phyloP scores from a whole-genome alignment of 805 yeast genomes.

The Vanderwaltozyma polyspora region DNA sequence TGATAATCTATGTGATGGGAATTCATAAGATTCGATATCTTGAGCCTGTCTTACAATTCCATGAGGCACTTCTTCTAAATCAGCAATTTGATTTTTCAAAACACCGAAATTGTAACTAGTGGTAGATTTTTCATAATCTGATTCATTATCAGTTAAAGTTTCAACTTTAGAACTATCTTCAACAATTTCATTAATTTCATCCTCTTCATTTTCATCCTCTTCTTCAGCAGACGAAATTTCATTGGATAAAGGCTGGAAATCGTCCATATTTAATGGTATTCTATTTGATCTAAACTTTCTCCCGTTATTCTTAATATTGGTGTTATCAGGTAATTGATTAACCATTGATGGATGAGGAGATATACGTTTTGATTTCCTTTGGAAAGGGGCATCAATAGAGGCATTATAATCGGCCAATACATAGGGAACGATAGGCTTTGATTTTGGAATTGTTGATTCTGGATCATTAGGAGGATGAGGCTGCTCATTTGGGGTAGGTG shows the following conservation, averaged over 20 bases:
- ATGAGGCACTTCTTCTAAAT: constrained; percentile 92
- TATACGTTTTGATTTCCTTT: constrained; percentile 3
- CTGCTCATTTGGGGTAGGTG: constrained; percentile 60
- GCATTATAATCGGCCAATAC: constrained; percentile 66
- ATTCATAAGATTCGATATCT: constrained; percentile 52
- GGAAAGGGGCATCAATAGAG: constrained; percentile 58
- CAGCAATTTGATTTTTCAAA: constrained; percentile 63
- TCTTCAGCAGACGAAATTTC: constrained; percentile 37
- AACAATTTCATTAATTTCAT: not conserved
- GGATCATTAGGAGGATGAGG: constrained; percentile 57
- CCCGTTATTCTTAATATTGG: not conserved
- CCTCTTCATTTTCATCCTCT: constrained; percentile 15
- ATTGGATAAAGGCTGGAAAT: constrained; percentile 44
- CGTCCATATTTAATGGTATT: constrained; percentile 48
- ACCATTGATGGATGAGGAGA: not conserved
- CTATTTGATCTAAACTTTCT: constrained; percentile 2
- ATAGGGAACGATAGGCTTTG: constrained; percentile 66
- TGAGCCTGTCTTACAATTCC: constrained; percentile 86
- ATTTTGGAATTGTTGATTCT: constrained; percentile 55
- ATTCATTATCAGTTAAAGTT: not conserved
- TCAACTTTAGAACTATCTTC: not conserved
- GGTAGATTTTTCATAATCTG: constrained; percentile 7
- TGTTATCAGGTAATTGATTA: not conserved
- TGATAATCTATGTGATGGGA: constrained; percentile 81
- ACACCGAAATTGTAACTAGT: constrained; percentile 19